Base-by-base conservation (phyloP, 805 yeast genomes). In the Zygosaccharomyces kombuchaensis region DNA sequence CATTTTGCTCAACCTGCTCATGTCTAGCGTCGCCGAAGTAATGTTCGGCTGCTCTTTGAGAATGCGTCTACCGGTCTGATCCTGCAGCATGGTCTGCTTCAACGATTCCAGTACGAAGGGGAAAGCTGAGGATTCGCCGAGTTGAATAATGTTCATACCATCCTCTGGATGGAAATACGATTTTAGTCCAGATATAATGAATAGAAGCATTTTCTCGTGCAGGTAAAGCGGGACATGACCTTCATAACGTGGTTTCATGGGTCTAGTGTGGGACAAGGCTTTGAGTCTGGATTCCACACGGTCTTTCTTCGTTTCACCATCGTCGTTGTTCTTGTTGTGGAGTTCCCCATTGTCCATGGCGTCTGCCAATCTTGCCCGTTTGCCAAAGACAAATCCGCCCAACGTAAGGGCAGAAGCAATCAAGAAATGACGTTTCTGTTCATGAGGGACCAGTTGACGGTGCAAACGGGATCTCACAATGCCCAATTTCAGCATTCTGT, bases 101-200 rank as follows among this genome's bases (percentile, higher is more conserved):
- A 93, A 65, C 12, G 73, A 66, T 16, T 71, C 73, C 43, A 95
- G 73, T 27, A 89, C 79, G 25, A 73, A 75, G 8, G 84, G 81
- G 34, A 84, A 71, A 6, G 96, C 96, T 0, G 96, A 84, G 12
- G 91, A 81, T 62, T 93, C 99, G 1, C 99, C 99, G 54, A 86
- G 71, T 31, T 86, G 89, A 17, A 84, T 89, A 47, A 86, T 84
- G 57, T 82, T 81, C 48, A 78, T 80, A 47, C 87, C 87, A 45
- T 82, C 67, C 56, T 83, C 88, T 5, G 93, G 95, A 57, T 84
- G 89, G 41, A 77, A 70, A 57, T 72, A 81, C 0, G 96, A 84
- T 19, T 90, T 91, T 14, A 86, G 59, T 1, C 95, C 87, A 3
- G 95, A 84, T 1, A 88, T 82, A 0, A 73, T 65, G 51, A 87